These are phyloP conservation scores for Gastrolobium villosum DNA, from an alignment of 306 rosid species.

Conservation along the genomic window DNA sequence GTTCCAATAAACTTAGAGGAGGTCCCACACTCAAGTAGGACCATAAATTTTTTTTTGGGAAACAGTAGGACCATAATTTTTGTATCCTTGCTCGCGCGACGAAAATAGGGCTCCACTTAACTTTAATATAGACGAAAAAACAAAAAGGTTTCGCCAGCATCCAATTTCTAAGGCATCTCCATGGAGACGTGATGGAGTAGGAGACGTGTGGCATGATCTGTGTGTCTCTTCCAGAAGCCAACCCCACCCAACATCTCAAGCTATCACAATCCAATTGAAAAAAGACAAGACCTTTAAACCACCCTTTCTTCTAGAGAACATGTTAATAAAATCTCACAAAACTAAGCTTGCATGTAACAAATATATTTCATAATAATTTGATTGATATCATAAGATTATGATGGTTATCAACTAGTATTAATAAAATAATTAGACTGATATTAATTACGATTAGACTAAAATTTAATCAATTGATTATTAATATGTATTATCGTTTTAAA, in stretches of 20 bases:
- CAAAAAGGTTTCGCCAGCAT: neutral
- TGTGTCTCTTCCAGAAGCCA: slow-evolving; percentile 48
- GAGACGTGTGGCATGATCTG: slow-evolving; percentile 50
- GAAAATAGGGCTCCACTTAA: neutral
- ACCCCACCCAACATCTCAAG: slow-evolving; percentile 13
- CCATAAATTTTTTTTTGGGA: too few relatives aligned
- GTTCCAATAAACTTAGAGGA: too few relatives aligned
- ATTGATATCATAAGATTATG: too few relatives aligned
- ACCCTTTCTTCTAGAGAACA: slow-evolving; percentile 49
- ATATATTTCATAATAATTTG: too few relatives aligned
- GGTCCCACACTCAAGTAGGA: too few relatives aligned
- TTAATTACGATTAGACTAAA: too few relatives aligned
- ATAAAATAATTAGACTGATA: too few relatives aligned
- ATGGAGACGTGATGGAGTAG: slow-evolving; percentile 49
- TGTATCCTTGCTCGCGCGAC: neutral
- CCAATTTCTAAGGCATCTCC: slow-evolving; percentile 28
- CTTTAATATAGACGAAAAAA: neutral
- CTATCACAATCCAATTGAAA: slow-evolving; percentile 19
- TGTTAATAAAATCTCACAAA: neutral
- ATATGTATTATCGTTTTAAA: too few relatives aligned
- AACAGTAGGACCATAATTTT: too few relatives aligned
- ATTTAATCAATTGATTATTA: too few relatives aligned
- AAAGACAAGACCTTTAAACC: neutral
- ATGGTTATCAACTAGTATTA: too few relatives aligned
- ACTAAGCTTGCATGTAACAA: neutral